These are phyloP conservation scores for Colletotrichum endophyticum DNA, from an alignment of 2,329 filamentous ascomycete genomes.

Conservation along the genomic window DNA sequence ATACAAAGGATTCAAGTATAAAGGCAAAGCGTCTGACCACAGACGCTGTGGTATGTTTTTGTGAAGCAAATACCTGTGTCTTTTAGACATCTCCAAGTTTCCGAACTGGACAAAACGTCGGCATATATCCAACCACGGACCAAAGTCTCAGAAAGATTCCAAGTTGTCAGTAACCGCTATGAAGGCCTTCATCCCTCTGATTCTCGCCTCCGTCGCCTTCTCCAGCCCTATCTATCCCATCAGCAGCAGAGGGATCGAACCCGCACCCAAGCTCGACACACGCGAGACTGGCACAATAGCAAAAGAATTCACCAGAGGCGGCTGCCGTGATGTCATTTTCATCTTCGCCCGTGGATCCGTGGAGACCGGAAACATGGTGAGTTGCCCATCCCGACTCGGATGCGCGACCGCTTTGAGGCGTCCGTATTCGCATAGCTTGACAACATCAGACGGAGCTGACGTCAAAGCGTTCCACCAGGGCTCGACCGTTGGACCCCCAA, in stretches of 20 bases:
- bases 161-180: background rate
- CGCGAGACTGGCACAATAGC: background rate
- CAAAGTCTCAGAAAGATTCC: background rate
- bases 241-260: background rate
- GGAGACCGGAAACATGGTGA: conserved; percentile 42
- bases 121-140: background rate
- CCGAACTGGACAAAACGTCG: background rate
- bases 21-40: background rate
- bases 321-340: conserved; percentile 34
- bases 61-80: background rate
- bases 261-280: background rate
- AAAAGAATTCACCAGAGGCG: background rate
- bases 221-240: background rate
- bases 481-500: conserved; percentile 17
- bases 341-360: conserved; percentile 43
- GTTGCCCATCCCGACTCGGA: background rate
- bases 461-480: conserved; percentile 3
- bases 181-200: background rate
- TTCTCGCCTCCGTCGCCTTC: background rate
- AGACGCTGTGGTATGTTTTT: accelerated
- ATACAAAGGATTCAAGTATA: background rate
- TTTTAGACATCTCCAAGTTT: background rate
- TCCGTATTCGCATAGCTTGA: conserved; percentile 17
- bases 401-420: conserved; percentile 23
- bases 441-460: background rate